Conservation (phyloP, 495 filamentous ascomycete genomes). For the Bombardia bombarda region DNA sequence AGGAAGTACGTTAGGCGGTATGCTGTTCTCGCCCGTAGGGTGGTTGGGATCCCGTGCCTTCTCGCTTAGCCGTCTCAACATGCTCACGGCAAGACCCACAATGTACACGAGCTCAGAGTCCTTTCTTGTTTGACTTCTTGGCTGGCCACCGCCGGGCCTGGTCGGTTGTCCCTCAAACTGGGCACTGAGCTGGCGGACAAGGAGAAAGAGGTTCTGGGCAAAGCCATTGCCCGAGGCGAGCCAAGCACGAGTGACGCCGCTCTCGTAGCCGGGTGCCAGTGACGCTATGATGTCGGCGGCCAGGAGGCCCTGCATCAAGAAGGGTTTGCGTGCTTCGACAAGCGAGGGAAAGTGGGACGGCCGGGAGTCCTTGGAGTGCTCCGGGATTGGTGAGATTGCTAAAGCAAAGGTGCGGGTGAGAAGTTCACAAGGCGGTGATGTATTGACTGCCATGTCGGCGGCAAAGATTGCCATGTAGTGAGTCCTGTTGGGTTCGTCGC, state of each 20-base stretch:
- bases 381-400: constrained; percentile 76
- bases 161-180: constrained; percentile 39
- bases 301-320: constrained; percentile 83
- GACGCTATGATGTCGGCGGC: constrained; percentile 82
- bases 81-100: constrained; percentile 59
- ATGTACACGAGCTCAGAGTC: constrained; percentile 50
- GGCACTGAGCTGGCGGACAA: constrained; percentile 62
- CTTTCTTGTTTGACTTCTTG: constrained; percentile 26
- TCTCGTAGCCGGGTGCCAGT: constrained; percentile 64
- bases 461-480: constrained; percentile 75
- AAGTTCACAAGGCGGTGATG: constrained; percentile 62
- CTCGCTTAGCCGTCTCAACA: constrained; percentile 62
- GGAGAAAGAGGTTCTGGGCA: constrained; percentile 63
- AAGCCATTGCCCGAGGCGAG: constrained; percentile 80
- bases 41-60: constrained; percentile 59
- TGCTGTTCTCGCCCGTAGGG: constrained; percentile 23
- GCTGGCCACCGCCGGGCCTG: constrained; percentile 11
- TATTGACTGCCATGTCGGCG: constrained; percentile 46
- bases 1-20: constrained; percentile 61
- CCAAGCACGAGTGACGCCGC: constrained; percentile 68
- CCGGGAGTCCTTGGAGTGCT: constrained; percentile 38
- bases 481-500: constrained; percentile 86
- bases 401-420: constrained; percentile 85
- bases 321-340: constrained; percentile 74
- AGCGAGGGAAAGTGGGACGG: constrained; percentile 46